Base-by-base conservation (phyloP, 2,329 filamentous ascomycete genomes). In the Sphaerulina musiva region DNA sequence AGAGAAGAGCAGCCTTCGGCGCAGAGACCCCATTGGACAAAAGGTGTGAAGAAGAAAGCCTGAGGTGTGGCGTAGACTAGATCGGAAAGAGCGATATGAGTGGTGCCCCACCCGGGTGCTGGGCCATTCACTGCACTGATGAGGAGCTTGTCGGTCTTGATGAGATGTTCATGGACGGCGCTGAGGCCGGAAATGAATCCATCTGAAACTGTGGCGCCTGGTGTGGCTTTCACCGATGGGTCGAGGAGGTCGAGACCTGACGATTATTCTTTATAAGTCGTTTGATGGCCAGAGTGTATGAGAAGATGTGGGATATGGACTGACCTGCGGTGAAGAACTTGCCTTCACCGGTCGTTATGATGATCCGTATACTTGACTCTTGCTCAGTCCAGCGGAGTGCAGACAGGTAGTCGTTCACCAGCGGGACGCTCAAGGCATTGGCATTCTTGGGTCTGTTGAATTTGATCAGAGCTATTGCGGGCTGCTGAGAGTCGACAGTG, bases 21-120 rank as follows among this genome's bases (percentile, higher is more conserved):
- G 44, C 61, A 63, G 0, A 63, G 36, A 2, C 61, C 61, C 59
- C 59, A 62, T 44, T 63, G 60, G 17, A 62, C 61, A 41, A 63
- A 63, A 6, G 61, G 61, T 14, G 61, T 63, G 55, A 63, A 62
- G 55, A 63, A 63, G 4, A 59, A 46, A 3, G 59, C 56, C n/a
- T 55, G 50, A 1, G 58, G 58, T 6, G 53, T 51, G 8, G 61
- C 54, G 36, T 63, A 63, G 20, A 63, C 61, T n/a, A 63, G 38
- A 42, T 63, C 61, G 4, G 52, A 58, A 2, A 63, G 51, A 3
- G 61, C 56, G 9, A 63, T 57, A 20, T 57, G 53, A 6, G 44
- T 53, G 1, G 53, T 54, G 4, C 50, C 47, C 53, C 42, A 59
- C 14, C 61, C 61, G 1, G 58, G 58, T 3, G 61, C 61, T 10